Percentiles rank a stretch among this genome's conserved stretches.
These are phyloP conservation scores for Sextonia rubra DNA, from an alignment of 164 flowering plant species.

Conservation along the genomic window DNA sequence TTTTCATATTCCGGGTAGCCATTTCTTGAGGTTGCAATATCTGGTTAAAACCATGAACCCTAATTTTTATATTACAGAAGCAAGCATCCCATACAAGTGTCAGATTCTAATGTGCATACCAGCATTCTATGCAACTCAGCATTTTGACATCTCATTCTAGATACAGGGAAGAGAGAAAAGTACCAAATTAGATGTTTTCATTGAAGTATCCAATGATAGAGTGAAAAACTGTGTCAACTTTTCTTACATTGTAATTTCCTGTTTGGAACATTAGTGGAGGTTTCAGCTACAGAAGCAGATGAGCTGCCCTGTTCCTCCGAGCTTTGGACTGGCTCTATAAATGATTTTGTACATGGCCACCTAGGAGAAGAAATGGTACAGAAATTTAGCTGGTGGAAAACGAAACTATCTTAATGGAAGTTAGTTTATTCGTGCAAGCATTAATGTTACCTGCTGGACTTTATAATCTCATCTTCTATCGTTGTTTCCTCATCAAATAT, in stretches of 20 bases:
- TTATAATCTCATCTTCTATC: conserved; percentile 39
- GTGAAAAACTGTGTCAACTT: conserved; percentile 1
- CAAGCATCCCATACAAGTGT: too few species aligned
- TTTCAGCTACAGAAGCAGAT: conserved; percentile 28
- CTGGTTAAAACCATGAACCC: too few species aligned
- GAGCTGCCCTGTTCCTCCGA: conserved; percentile 34
- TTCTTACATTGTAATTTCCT: conserved; percentile 30
- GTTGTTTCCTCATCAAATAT: conserved; percentile 35
- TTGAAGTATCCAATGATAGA: too few species aligned
- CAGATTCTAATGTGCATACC: too few species aligned
- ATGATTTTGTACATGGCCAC: conserved; percentile 49
- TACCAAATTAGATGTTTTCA: too few species aligned
- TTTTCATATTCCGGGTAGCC: too few species aligned
- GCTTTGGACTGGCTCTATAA: conserved; percentile 38
- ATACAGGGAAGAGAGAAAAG: too few species aligned
- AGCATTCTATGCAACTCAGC: too few species aligned
- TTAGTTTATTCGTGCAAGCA: background rate
- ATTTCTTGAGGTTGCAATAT: too few species aligned
- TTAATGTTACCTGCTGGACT: conserved; percentile 48
- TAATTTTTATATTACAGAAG: too few species aligned
- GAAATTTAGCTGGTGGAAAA: background rate
- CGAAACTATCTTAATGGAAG: background rate
- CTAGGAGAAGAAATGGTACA: conserved; percentile 17
- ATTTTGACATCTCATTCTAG: too few species aligned
- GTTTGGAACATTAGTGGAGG: conserved; percentile 21